These are phyloP conservation scores for Aspergillus ustus DNA, from an alignment of 2,329 filamentous ascomycete genomes.

Conservation along the genomic window DNA sequence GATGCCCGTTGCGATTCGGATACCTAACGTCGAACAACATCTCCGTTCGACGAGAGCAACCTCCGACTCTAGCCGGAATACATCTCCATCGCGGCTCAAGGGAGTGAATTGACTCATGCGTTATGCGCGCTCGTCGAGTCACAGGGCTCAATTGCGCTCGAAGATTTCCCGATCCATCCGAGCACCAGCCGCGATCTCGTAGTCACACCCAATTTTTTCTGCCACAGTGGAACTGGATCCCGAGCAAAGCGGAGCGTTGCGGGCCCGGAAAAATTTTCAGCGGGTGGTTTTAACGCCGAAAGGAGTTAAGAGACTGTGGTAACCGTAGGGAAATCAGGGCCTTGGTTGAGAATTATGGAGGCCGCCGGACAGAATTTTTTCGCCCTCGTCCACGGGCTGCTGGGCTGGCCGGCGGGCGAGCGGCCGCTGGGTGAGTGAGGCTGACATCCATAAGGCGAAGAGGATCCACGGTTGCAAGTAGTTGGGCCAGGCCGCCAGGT, in stretches of 20 bases:
- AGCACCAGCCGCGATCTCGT: not conserved
- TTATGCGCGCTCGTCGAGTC: not conserved
- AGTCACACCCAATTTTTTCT: not conserved
- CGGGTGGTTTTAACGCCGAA: not conserved
- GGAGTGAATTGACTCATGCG: not conserved
- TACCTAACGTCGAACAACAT: not conserved
- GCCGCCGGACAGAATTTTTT: not conserved
- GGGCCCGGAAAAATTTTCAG: conserved; percentile 9
- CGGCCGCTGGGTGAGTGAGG: not conserved
- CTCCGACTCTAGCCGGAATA: too few relatives aligned
- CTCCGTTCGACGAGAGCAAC: too few relatives aligned
- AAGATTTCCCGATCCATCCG: not conserved
- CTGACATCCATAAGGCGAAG: conserved; percentile 1
- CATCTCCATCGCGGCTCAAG: not conserved
- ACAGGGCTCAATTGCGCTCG: not conserved
- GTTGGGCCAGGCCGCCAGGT: too few relatives aligned
- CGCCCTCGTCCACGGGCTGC: too few relatives aligned
- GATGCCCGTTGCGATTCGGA: too few relatives aligned
- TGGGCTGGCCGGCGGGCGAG: not conserved
- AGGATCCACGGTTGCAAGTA: conserved; percentile 4
- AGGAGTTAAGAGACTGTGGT: not conserved
- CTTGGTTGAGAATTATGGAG: not conserved
- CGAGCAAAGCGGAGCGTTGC: not conserved
- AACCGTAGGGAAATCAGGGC: not conserved
- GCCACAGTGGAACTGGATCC: not conserved